These are phyloP conservation scores for Fusarium drepaniforme DNA, from an alignment of 2,329 filamentous ascomycete genomes.

Conservation along the genomic window DNA sequence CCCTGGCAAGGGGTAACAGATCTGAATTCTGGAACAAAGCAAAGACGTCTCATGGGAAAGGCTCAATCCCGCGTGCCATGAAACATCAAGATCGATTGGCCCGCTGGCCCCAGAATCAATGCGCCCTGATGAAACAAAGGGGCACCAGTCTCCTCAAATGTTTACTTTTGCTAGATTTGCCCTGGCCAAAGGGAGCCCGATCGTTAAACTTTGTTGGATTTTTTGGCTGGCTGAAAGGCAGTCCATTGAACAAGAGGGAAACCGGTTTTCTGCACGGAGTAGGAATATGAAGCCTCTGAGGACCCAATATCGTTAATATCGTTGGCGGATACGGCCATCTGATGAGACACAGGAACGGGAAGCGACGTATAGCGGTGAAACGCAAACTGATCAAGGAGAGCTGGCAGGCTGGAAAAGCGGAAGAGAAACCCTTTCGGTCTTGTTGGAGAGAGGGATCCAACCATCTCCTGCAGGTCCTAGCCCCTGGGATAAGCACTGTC, in stretches of 20 bases:
- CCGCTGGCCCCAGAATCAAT: conserved; percentile 32
- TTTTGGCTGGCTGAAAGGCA: background rate
- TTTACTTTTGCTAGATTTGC: conserved; percentile 28
- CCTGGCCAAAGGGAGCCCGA: conserved; percentile 20
- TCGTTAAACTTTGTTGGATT: conserved; percentile 21
- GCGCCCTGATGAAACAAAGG: conserved; percentile 42
- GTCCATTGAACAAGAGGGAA: background rate
- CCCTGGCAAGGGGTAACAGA: conserved; percentile 22
- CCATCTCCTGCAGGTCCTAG: conserved; percentile 37
- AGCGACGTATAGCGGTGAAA: conserved; percentile 32
- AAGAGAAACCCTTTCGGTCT: conserved; percentile 5
- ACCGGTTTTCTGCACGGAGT: background rate
- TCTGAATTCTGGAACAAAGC: conserved; percentile 37
- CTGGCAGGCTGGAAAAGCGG: conserved; percentile 17
- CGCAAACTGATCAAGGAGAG: conserved; percentile 26
- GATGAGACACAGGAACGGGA: conserved; percentile 34
- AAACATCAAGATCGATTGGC: conserved; percentile 43
- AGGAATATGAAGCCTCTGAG: background rate
- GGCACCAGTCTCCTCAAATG: conserved; percentile 9
- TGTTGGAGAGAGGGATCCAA: conserved; percentile 3
- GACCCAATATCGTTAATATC: conserved; percentile 6
- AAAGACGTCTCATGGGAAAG: conserved; percentile 28
- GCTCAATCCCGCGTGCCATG: conserved; percentile 29
- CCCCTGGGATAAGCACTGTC: conserved; percentile 19
- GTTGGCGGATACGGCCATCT: conserved; percentile 26